Evolutionary conservation across 176 grass and related monocot species (phyloP), one percentile per base, ranked within the genome.

Genomic region (Luzula sylvatica): DNA sequence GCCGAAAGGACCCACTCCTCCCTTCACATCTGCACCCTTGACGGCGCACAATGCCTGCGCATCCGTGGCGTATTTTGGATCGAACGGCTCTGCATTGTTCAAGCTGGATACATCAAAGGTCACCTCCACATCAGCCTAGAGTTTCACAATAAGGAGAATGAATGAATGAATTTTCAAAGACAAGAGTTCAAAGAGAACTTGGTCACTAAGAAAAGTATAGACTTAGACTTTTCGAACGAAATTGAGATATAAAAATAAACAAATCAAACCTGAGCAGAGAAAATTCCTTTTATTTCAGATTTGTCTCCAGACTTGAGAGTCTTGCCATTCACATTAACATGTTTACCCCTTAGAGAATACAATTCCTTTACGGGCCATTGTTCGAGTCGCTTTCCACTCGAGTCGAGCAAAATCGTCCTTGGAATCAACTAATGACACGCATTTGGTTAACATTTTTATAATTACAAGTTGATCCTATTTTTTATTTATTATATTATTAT

Each of bases 321-420:
- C 44, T 24, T 68, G 58, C 63, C 18, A 50, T 42, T 1, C 58
- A 67, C 55, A 45, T 79, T 28, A 46, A 46, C 43, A 12, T 46
- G 43, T 17, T 2, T 14, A 12, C 46, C 55, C 58, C 88, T 65
- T 0, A 94, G 75, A 3, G 64, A 49, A 50, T 87, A 76, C 1
- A 94, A 23, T 65, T 94, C 83, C 60, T 81, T 75, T 11, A 94
- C 64, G 1, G 88, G 88, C 88, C 88, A 94, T 47, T 94, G 88
- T 69, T 87, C 3, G 11, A 94, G 62, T 26, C 83, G 88, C 39
- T 65, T 82, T 2, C 83, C 75, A 2, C 51, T 81, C 15, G 47
- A 65, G 50, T 87, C 72, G 0, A 94, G 79, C 88, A 78, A 83
- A 11, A 94, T 32, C 24, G 58, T 72, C 52, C 88, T 80, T 9